A percentile compares a stretch with the other conserved stretches of the same genome.
Evolutionary conservation across 192 early-diverging fungal genomes (phyloP).

Genomic region (Lobosporangium transversale): DNA sequence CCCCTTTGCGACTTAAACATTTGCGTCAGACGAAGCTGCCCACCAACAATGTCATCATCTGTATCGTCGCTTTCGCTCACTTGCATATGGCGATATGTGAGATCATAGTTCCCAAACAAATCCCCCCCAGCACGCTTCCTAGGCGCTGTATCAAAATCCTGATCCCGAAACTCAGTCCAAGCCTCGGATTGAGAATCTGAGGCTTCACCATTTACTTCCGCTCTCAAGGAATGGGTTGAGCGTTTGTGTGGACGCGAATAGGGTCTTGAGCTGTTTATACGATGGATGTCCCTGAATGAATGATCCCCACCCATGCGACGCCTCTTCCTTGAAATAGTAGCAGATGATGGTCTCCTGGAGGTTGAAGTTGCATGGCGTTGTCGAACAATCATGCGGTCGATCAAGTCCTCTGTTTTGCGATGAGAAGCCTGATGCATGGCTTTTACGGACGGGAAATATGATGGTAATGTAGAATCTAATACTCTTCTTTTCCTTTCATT

Average conservation of each 20-base stretch:
- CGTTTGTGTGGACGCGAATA: neutral
- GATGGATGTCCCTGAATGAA: neutral
- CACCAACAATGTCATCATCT: too few relatives aligned
- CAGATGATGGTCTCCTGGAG: neutral
- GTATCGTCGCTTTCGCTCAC: neutral
- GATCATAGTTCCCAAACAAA: neutral
- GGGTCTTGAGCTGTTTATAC: neutral
- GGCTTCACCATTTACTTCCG: neutral
- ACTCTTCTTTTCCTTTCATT: too few relatives aligned
- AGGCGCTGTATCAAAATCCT: neutral
- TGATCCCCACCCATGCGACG: slow-evolving; percentile 25
- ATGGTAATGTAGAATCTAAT: neutral
- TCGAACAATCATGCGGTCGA: slow-evolving; percentile 39
- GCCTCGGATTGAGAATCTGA: neutral
- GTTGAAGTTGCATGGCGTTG: neutral
- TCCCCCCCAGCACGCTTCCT: neutral
- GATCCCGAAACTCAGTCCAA: neutral
- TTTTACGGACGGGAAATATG: neutral
- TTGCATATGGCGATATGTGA: neutral
- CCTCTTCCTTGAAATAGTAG: neutral
- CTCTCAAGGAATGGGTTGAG: neutral
- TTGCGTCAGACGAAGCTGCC: too few relatives aligned
- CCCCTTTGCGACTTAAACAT: too few relatives aligned
- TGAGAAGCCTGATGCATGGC: neutral
- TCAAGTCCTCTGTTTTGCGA: slow-evolving; percentile 19